Base-by-base conservation (phyloP, 176 grass and related monocot genomes). In the Oryza glaberrima region DNA sequence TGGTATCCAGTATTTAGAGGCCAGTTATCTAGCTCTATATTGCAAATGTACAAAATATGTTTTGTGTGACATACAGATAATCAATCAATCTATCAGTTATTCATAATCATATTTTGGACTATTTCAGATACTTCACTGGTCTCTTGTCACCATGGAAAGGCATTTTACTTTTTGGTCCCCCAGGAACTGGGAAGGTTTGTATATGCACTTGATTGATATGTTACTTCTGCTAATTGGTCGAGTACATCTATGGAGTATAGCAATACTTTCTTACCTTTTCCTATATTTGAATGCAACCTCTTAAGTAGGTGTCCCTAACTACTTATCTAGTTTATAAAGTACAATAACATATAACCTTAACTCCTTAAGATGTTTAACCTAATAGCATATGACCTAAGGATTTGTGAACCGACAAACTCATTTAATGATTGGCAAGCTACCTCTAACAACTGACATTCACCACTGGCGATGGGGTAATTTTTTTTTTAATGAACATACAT, bases 101-200 rank as follows among this genome's bases (percentile, higher is more conserved):
- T 67, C 22, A 60, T 47, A 82, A 83, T 47, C 15, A 14, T 73
- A 41, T 8, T 48, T 43, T 86, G 22, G 79, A 25, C 35, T 60
- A 35, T 86, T 64, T 87, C 80, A 90, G 88, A 83, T 87, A 90
- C 75, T 90, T 90, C 80, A 90, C 88, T 70, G 80, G 88, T 80
- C 88, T 87, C 34, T 30, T 90, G 23, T 90, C 88, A 70, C 84
- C 88, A 1, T 87, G 88, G 88, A 90, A 90, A 87, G 88, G 84
- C 20, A 90, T 90, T 43, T 83, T 90, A 83, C 88, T 90, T 79
- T 90, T 90, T 90, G 84, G 84, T 1, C 88, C 84, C 70, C 88
- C 88, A 25, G 88, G 88, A 23, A 90, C 88, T 63, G 88, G 88
- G 46, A 90, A 90, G 88, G 88, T 90, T 73, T 56, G 85, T 81